These are phyloP conservation scores for Penicillium tannophilum DNA, from an alignment of 495 filamentous ascomycete genomes.

Conservation along the genomic window DNA sequence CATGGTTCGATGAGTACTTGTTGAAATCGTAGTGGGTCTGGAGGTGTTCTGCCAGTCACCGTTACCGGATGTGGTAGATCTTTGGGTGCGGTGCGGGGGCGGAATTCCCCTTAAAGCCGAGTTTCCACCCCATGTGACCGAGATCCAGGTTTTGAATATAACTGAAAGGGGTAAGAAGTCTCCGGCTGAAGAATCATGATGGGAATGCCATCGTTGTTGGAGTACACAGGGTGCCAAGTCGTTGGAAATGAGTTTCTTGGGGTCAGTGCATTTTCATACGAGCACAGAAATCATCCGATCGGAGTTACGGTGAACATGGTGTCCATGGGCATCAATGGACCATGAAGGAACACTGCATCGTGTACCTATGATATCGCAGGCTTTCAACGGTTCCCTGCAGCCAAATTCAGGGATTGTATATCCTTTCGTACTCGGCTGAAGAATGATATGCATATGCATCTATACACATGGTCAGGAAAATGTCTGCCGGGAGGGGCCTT, in stretches of 20 bases:
- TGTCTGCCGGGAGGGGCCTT: too few relatives aligned
- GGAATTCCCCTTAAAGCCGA: constrained; percentile 16
- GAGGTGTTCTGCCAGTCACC: background rate
- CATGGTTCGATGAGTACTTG: background rate
- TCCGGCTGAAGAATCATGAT: background rate
- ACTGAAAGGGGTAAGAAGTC: constrained; percentile 13
- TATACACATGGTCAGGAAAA: too few relatives aligned
- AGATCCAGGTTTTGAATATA: background rate
- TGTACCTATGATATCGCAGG: too few relatives aligned
- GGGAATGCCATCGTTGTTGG: too few relatives aligned
- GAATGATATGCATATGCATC: too few relatives aligned
- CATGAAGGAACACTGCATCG: background rate
- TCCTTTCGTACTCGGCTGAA: too few relatives aligned
- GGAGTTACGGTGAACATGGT: background rate
- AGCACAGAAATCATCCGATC: background rate
- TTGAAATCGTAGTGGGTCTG: constrained; percentile 1
- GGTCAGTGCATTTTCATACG: background rate
- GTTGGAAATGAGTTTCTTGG: background rate
- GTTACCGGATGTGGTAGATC: background rate
- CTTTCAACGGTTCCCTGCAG: too few relatives aligned
- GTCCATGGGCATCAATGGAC: background rate
- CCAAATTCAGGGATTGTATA: too few relatives aligned
- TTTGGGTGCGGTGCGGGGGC: background rate
- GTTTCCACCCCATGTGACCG: constrained; percentile 27
- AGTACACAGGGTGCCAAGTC: background rate